Evolutionary conservation across 208 protist species (phyloP).

Genomic region (Balamuthia mandrillaris): DNA sequence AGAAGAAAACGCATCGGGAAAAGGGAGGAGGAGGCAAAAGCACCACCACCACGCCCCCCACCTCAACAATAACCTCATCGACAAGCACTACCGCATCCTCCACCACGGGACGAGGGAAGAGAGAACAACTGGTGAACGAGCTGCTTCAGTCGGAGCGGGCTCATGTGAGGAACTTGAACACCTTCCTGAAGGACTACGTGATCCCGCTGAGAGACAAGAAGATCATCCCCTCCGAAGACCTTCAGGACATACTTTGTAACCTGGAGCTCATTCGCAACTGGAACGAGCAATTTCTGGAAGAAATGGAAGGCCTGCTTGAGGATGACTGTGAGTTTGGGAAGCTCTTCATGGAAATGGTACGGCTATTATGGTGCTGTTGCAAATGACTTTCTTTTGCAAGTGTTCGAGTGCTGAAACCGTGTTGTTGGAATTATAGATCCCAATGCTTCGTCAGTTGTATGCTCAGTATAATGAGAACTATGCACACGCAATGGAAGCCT

Average conservation of each 20-base stretch:
- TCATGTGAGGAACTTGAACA: slow-evolving; percentile 11
- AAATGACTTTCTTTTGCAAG: not conserved
- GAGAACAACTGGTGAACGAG: slow-evolving; percentile 14
- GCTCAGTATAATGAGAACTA: slow-evolving; percentile 36
- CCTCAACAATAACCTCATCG: no score
- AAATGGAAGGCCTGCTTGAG: slow-evolving; percentile 1
- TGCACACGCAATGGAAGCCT: slow-evolving; percentile 11
- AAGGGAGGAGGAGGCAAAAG: no score
- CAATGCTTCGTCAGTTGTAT: slow-evolving; percentile 14
- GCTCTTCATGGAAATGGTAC: slow-evolving; percentile 22
- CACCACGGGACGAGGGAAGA: no score
- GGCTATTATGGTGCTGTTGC: no score
- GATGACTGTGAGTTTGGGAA: slow-evolving; percentile 6
- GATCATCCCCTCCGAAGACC: not conserved
- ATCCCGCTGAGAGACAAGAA: slow-evolving; percentile 21
- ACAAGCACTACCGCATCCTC: no score
- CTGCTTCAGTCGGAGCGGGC: slow-evolving; percentile 12
- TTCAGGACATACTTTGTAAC: slow-evolving; percentile 9
- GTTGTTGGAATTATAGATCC: not conserved
- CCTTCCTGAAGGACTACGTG: slow-evolving; percentile 25
- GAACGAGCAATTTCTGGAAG: slow-evolving; percentile 21
- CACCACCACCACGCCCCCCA: no score
- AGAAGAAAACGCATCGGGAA: no score
- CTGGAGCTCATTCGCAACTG: slow-evolving; percentile 27
- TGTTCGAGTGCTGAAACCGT: not conserved